Conservation (phyloP, 139 green algal species). For the Chlamydomonas eustigma region DNA sequence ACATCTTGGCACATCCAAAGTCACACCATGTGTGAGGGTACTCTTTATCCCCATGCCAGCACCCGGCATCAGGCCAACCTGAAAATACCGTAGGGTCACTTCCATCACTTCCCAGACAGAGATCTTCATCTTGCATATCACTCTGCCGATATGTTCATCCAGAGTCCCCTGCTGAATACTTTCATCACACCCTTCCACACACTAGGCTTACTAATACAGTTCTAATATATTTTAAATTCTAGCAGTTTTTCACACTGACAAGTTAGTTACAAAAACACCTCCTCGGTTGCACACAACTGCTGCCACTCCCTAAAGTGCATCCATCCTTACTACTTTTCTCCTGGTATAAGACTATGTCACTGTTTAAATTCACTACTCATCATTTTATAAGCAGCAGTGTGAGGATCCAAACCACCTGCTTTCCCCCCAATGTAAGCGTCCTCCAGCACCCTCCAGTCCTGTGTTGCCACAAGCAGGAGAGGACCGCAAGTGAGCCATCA, state of each 20-base stretch:
- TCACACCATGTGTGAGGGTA: conserved; percentile 51
- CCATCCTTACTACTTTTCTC: too few species aligned
- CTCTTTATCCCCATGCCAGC: conserved; percentile 38
- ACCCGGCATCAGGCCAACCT: neutral
- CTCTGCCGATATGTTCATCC: too few species aligned
- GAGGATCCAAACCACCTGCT: too few species aligned
- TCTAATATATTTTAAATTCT: neutral
- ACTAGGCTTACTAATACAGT: neutral
- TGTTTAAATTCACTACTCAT: neutral
- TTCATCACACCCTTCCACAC: neutral
- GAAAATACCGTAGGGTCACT: neutral
- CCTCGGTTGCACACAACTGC: neutral
- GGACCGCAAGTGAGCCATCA: conserved; percentile 36
- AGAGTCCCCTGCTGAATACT: too few species aligned
- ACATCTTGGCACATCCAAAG: conserved; percentile 51
- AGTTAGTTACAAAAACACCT: neutral
- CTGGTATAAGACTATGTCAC: too few species aligned
- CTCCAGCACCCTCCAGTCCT: conserved; percentile 6
- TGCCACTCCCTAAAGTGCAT: neutral
- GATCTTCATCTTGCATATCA: too few species aligned
- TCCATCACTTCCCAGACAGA: too few species aligned
- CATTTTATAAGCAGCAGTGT: too few species aligned
- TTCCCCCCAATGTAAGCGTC: conserved; percentile 72
- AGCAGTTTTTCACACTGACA: neutral
- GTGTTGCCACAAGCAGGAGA: conserved; percentile 18